Base-by-base conservation (phyloP, 768 basidiomycete genomes). In the Candolleomyces aberdarensis region DNA sequence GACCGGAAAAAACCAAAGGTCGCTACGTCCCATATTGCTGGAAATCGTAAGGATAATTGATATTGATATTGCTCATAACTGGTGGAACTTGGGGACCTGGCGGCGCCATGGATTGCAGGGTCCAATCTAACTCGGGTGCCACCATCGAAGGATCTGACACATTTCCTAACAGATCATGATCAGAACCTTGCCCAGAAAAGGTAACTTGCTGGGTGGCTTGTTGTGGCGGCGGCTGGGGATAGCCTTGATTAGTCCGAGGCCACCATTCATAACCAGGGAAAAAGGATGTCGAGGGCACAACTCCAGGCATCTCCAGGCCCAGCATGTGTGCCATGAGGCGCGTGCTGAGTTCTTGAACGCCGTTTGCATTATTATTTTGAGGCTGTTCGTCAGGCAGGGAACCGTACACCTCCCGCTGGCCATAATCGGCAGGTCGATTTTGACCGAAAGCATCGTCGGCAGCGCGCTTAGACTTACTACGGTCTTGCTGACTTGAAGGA, bases 271-370 rank as follows among this genome's bases (percentile, higher is more conserved):
- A 86, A 29, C 84, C 86, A 17, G 82, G 78, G 69, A 76, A 78
- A 63, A 78, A 82, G 13, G 82, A 81, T 3, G 80, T 80, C 44
- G 86, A 85, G 44, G 85, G 78, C 60, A 87, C 86, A 36, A 86
- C 77, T 31, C 85, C 86, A 49, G 85, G 85, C 61, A 87, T 78
- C 68, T 87, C 85, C 22, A 88, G 71, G 15, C 86, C 87, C 22
- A 88, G 72, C 86, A 88, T 88, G 65, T 87, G 85, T 14, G 87
- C 87, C 86, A 88, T 87, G 60, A 88, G 79, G 51, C 85, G 80
- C 39, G 82, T 83, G 62, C 82, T 83, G 59, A 88, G 74, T 62
- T 86, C 86, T 66, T 88, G 87, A 31, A 86, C 83, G 41, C 85
- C 86, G 36, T 73, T 74, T 62, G 72, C 70, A 52, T 67, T 68